Evolutionary conservation across 1,284 basidiomycete genomes (phyloP).

Genomic region (Moniliella sp.): DNA sequence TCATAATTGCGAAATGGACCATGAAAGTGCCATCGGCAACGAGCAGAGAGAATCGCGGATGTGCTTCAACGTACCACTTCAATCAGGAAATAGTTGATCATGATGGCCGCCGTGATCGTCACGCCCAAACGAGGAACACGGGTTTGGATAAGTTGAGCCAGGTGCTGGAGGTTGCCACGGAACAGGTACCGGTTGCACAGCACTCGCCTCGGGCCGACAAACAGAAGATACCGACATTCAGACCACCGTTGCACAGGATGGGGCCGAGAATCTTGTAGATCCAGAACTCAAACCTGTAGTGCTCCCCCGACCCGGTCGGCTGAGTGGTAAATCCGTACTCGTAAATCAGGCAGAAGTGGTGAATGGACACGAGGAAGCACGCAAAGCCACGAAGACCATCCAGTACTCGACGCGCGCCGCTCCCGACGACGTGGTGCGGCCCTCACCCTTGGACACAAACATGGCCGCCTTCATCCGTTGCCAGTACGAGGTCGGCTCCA

Average conservation of each 20-base stretch:
- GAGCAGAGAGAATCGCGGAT: too few species aligned
- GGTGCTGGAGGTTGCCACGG: constrained; percentile 12
- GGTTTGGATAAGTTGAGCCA: constrained; percentile 16
- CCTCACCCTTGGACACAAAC: constrained; percentile 13
- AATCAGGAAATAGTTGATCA: constrained; percentile 23
- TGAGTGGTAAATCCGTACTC: constrained; percentile 13
- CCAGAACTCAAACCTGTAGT: constrained; percentile 15
- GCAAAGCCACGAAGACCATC: constrained; percentile 25
- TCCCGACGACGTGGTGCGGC: constrained; percentile 11
- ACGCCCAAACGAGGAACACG: constrained; percentile 20
- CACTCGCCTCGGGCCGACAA: constrained; percentile 16
- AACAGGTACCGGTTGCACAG: constrained; percentile 20
- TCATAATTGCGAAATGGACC: too few species aligned
- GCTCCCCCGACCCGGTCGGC: constrained; percentile 5
- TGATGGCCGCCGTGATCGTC: constrained; percentile 14
- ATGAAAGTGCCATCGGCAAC: too few species aligned
- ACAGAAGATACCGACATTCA: constrained; percentile 22
- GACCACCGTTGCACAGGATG: constrained; percentile 14
- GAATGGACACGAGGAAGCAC: constrained; percentile 21
- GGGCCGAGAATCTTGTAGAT: constrained; percentile 15
- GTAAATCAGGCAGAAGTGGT: constrained; percentile 24
- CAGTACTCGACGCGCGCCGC: constrained; percentile 21
- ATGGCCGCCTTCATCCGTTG: too few species aligned
- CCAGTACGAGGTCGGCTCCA: too few species aligned
- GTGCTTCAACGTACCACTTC: too few species aligned